Percentiles rank a stretch among this genome's conserved stretches.
phyloP scores from a whole-genome alignment of 2,329 filamentous ascomycete genomes.

The Colletotrichum incanum region DNA sequence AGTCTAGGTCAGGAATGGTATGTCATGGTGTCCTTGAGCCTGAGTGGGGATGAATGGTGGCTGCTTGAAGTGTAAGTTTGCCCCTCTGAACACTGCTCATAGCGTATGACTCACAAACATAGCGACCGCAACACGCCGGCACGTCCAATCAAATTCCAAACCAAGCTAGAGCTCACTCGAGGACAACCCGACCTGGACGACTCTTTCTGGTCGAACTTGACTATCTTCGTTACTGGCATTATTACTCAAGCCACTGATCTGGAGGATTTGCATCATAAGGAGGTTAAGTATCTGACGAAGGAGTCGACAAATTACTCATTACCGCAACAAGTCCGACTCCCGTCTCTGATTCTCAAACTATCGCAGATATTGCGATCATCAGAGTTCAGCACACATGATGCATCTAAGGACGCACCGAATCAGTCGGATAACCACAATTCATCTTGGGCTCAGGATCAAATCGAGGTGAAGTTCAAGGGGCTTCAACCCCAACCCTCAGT shows the following conservation, averaged over 20 bases:
- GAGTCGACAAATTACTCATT: slow-evolving; percentile 56
- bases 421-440: slow-evolving; percentile 43
- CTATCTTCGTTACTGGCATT: slow-evolving; percentile 65
- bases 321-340: slow-evolving; percentile 62
- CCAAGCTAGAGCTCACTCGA: slow-evolving; percentile 60
- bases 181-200: slow-evolving; percentile 63
- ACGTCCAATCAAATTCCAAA: slow-evolving; percentile 45
- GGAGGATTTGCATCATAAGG: slow-evolving; percentile 62
- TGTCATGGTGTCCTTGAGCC: slow-evolving; percentile 78
- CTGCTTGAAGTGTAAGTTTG: slow-evolving; percentile 74
- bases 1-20: slow-evolving; percentile 84
- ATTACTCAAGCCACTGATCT: slow-evolving; percentile 67
- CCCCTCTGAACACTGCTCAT: slow-evolving; percentile 1
- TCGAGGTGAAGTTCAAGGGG: slow-evolving; percentile 72
- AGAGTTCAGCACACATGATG: not conserved
- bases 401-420: slow-evolving; percentile 39
- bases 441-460: slow-evolving; percentile 72
- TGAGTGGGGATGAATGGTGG: slow-evolving; percentile 86
- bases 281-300: slow-evolving; percentile 57
- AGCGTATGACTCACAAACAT: slow-evolving; percentile 19
- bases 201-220: slow-evolving; percentile 68
- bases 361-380: slow-evolving; percentile 56
- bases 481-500: slow-evolving; percentile 51
- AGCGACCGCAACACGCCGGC: slow-evolving; percentile 49
- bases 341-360: slow-evolving; percentile 65